Evolutionary conservation across 2,329 filamentous ascomycete species (phyloP), one percentile per base, ranked within the genome.

Genomic region (Calonectria naviculata): DNA sequence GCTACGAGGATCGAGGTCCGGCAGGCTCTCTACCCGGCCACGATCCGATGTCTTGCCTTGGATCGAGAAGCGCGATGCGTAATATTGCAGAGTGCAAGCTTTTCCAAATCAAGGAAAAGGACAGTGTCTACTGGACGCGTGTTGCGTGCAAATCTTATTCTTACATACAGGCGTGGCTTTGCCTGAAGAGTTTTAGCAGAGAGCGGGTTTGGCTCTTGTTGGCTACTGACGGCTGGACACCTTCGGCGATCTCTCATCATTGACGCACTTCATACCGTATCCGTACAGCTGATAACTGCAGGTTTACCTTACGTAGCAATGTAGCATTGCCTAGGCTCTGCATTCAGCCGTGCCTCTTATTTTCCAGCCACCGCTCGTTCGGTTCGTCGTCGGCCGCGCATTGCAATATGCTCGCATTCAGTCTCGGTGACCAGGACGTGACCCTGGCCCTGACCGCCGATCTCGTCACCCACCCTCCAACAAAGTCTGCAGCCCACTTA

Each of bases 371-470:
- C 68, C 58, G 66, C 52, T 66, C 67, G 52, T 26, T 46, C 54
- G 41, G 63, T 34, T 71, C 38, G 34, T 54, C 31, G 52, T 38
- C 31, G 21, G n/a, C 52, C 19, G 34, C 21, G 21, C 52, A 58
- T 58, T 58, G n/a, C 21, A 38, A 17, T 26, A 38, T 38, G 21
- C 34, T 58, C 52, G 24, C 24, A 56, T 38, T 52, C 47, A 70
- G 67, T 52, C 63, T 71, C 66, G 69, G 63, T 70, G 58, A 63
- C 42, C 34, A 58, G 34, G 44, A 42, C 49, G 17, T 28, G 52
- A 60, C 70, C 46, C 66, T 73, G 74, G 77, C 74, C 69, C 68
- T 78, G 73, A 78, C 76, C 75, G 76, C 76, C 71, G 76, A 75
- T 75, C 75, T 71, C 68, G 73, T 70, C 70, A 68, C 65, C 71